Conservation (phyloP, 1,139 yeast species). For the Debaryomyces robertsiae region DNA sequence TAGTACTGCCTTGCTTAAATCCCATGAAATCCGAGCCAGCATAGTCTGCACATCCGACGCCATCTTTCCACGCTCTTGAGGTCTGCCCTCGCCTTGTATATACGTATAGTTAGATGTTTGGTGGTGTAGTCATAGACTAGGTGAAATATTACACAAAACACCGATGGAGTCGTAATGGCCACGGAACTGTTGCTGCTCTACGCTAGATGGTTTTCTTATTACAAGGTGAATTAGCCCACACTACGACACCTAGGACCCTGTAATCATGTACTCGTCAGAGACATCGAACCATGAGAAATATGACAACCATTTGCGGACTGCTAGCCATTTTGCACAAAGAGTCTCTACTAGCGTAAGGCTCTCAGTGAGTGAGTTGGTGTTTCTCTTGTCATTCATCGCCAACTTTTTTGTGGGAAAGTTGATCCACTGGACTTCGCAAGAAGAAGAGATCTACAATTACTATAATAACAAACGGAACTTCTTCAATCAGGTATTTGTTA, state of each 20-base stretch:
- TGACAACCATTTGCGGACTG: slow-evolving; percentile 9
- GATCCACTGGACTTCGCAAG: slow-evolving; percentile 35
- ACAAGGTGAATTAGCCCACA: background rate
- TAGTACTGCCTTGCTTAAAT: too few relatives aligned
- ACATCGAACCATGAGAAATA: slow-evolving; percentile 9
- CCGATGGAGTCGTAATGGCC: background rate
- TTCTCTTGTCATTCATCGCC: slow-evolving; percentile 31
- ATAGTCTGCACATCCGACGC: too few relatives aligned
- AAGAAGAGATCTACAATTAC: slow-evolving; percentile 50
- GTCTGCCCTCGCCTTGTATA: too few relatives aligned
- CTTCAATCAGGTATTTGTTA: slow-evolving; percentile 74
- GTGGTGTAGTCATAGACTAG: too few relatives aligned
- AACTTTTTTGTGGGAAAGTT: slow-evolving; percentile 37
- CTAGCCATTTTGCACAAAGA: background rate
- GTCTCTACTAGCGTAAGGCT: slow-evolving; percentile 15
- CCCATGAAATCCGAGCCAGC: too few relatives aligned
- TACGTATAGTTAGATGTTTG: too few relatives aligned
- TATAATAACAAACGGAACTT: slow-evolving; percentile 67
- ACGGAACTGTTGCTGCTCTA: background rate
- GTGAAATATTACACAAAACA: background rate
- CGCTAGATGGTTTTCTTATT: too few relatives aligned
- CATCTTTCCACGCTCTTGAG: too few relatives aligned
- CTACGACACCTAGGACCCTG: background rate
- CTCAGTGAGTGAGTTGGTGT: slow-evolving; percentile 26
- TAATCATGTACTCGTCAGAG: background rate